These are phyloP conservation scores for Colletotrichum tabaci DNA, from an alignment of 2,329 filamentous ascomycete genomes.

Conservation along the genomic window DNA sequence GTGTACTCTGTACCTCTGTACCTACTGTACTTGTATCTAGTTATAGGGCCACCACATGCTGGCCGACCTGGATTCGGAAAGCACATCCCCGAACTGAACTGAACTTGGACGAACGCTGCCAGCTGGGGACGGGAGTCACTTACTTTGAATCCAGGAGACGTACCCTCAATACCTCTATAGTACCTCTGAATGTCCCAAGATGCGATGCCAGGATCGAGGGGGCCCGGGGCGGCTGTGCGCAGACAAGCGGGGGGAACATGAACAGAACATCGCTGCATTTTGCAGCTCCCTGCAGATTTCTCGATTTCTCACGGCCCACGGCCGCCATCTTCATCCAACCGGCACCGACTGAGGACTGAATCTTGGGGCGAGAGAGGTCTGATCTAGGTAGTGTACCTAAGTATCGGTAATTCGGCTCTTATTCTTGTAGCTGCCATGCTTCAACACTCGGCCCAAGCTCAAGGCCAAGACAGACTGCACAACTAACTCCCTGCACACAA, in stretches of 20 bases:
- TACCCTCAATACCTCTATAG: neutral
- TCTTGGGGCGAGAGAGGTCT: neutral
- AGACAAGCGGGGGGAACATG: neutral
- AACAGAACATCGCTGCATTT: neutral
- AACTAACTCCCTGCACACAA: no score
- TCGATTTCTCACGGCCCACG: neutral
- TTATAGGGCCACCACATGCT: neutral
- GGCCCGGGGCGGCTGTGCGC: conserved; percentile 23
- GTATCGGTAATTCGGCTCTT: neutral
- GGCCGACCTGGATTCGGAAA: neutral
- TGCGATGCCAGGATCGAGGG: conserved; percentile 23
- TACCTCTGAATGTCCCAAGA: conserved; percentile 4
- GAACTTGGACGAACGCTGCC: neutral
- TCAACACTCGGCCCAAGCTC: no score
- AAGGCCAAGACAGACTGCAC: no score
- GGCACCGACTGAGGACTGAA: conserved; percentile 2
- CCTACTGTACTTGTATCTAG: neutral
- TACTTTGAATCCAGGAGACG: no score
- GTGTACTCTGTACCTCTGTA: no score
- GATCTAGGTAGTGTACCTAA: neutral
- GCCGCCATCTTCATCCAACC: neutral
- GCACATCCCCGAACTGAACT: neutral
- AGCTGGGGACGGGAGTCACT: neutral
- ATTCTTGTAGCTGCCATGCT: neutral
- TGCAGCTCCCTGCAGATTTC: neutral